Conservation (phyloP, 2,329 filamentous ascomycete species). For the Diplodia intermedia region DNA sequence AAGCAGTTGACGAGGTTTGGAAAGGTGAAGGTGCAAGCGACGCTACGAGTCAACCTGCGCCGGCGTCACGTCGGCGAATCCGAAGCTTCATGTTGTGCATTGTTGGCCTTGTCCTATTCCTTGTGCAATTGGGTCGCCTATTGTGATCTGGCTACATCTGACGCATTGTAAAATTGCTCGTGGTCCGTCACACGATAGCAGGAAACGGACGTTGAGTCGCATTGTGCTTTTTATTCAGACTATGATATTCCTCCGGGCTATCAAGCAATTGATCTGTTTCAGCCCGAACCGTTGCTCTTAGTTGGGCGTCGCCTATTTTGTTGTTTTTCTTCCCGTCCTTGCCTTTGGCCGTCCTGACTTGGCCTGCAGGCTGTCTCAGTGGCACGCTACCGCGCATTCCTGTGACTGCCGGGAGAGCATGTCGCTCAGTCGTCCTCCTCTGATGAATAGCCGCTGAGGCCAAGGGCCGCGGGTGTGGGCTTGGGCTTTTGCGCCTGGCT, state of each 20-base stretch:
- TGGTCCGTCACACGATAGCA: neutral
- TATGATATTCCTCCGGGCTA: neutral
- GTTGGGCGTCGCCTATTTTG: neutral
- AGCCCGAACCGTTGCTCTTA: neutral
- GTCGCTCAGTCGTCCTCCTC: conserved; percentile 28
- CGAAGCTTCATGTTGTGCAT: neutral
- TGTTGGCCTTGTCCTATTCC: neutral
- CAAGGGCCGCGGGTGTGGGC: conserved; percentile 12
- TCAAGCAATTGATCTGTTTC: neutral
- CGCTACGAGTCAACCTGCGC: neutral
- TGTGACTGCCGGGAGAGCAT: neutral
- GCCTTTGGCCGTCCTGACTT: neutral
- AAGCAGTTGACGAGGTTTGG: neutral
- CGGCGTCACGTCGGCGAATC: conserved; percentile 13
- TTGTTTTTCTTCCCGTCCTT: neutral
- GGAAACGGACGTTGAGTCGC: neutral
- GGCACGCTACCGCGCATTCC: neutral
- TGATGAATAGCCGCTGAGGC: conserved; percentile 28
- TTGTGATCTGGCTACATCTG: neutral
- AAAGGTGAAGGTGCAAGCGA: conserved; percentile 16
- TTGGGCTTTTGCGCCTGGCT: conserved; percentile 12
- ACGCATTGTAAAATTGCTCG: neutral
- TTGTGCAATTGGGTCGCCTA: neutral
- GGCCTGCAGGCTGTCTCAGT: neutral
- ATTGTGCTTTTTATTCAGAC: neutral